Base-by-base conservation (phyloP, 1,284 basidiomycete genomes). In the Mycosarcoma maydis region DNA sequence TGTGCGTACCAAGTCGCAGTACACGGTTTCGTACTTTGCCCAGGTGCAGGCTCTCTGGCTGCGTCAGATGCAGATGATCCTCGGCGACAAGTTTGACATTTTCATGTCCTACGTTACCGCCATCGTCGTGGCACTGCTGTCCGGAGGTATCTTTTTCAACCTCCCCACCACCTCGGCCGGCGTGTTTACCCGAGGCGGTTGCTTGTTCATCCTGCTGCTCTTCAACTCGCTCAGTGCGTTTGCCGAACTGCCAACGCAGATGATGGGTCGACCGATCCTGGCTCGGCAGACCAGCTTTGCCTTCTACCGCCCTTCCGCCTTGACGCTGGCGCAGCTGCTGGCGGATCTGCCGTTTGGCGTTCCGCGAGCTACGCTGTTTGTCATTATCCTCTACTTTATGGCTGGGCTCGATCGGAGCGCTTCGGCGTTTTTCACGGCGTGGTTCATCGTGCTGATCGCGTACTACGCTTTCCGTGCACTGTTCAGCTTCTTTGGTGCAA, bases 81-180 rank as follows among this genome's bases (percentile, higher is more conserved):
- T 92, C 59, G 92, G 94, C 82, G 91, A 95, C 83, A 86, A 85
- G 56, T 92, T 94, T 82, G 90, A 91, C 76, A 84, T 94, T 44
- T 85, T 86, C 78, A 80, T 75, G 58, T 74, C 68, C 33, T 80
- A 74, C 59, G 57, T 74, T 3, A 84, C 83, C n/a, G 74, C 80
- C 13, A 73, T 77, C 26, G 55, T 85, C 43, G 83, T 92, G 29
- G 88, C 90, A 45, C 82, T 95, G 43, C 87, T 95, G 47, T 87
- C 92, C 66, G 92, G 92, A 26, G 88, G 91, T 83, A 88, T 92
- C 38, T 88, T 94, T 51, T 94, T 93, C 83, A 80, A 86, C 55
- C 76, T 83, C 39, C 77, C 74, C 2, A 84, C 82, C 22, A 76
- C 80, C 8, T 76, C 78, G 6, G 60, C 85, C 39, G 83, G 92